phyloP scores from a whole-genome alignment of 169 alveolate species.

The Perkinsus marinus region DNA sequence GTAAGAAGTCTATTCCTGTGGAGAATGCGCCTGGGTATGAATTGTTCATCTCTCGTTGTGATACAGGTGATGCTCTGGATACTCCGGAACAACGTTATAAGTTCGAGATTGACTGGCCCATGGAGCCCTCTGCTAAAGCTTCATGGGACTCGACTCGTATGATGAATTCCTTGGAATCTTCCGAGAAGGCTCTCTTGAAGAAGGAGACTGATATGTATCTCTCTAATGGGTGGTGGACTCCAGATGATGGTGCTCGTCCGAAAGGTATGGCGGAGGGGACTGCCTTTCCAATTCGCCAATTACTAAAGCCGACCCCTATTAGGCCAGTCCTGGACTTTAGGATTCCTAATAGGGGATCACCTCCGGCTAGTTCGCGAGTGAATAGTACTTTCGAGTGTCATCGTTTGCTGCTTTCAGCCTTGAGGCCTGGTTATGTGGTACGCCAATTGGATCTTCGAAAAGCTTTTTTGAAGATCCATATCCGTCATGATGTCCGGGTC shows the following conservation, averaged over 20 bases:
- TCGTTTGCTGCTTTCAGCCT: not conserved
- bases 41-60: not conserved
- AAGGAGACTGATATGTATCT: not conserved
- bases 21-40: not conserved
- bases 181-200: not conserved
- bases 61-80: not conserved
- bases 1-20: not conserved
- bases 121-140: not conserved
- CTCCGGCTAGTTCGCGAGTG: not conserved
- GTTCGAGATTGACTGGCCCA: not conserved
- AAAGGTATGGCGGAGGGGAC: not conserved
- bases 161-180: not conserved
- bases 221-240: not conserved
- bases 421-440: not conserved
- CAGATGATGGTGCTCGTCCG: not conserved
- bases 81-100: not conserved
- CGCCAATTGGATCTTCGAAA: not conserved
- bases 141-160: not conserved
- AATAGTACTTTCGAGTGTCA: not conserved
- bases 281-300: not conserved
- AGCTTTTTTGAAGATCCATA: not conserved
- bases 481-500: not conserved
- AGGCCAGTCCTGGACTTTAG: not conserved
- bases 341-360: not conserved
- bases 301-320: not conserved